Conservation (phyloP, 2,329 filamentous ascomycete genomes). For the Chrysoporthe puriensis region DNA sequence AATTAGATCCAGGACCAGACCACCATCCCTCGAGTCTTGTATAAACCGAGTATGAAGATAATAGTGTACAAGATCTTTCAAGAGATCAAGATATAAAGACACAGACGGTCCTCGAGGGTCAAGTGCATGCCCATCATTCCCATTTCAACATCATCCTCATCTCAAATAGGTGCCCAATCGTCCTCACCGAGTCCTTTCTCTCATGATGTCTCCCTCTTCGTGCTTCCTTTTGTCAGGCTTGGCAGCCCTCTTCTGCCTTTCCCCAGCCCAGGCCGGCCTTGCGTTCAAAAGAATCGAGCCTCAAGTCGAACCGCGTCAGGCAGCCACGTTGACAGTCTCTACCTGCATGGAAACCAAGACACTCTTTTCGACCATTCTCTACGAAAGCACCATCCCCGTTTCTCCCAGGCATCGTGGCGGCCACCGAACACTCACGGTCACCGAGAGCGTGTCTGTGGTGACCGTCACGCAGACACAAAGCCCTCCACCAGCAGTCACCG, state of each 20-base stretch:
- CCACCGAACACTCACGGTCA: not conserved
- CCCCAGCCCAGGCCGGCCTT: constrained; percentile 1
- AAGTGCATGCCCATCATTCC: not conserved
- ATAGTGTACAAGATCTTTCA: not conserved
- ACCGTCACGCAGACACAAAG: not conserved
- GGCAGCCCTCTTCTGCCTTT: not conserved
- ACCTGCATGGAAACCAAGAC: constrained; percentile 8
- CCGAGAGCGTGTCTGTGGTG: not conserved
- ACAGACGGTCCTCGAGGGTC: not conserved
- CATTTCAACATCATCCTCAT: not conserved
- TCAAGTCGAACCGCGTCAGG: not conserved
- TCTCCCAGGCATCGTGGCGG: not conserved
- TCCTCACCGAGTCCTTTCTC: not conserved
- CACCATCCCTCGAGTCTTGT: not conserved
- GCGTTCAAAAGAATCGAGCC: not conserved
- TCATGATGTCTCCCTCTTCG: not conserved
- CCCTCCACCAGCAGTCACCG: not conserved
- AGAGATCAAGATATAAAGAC: not conserved
- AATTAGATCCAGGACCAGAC: not conserved
- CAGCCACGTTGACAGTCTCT: not conserved
- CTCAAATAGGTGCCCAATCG: not conserved
- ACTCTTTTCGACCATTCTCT: not conserved
- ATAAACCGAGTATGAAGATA: not conserved
- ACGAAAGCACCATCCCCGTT: not conserved
- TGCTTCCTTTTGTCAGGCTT: not conserved